phyloP scores from a whole-genome alignment of 495 filamentous ascomycete genomes.

The Evernia prunastri region DNA sequence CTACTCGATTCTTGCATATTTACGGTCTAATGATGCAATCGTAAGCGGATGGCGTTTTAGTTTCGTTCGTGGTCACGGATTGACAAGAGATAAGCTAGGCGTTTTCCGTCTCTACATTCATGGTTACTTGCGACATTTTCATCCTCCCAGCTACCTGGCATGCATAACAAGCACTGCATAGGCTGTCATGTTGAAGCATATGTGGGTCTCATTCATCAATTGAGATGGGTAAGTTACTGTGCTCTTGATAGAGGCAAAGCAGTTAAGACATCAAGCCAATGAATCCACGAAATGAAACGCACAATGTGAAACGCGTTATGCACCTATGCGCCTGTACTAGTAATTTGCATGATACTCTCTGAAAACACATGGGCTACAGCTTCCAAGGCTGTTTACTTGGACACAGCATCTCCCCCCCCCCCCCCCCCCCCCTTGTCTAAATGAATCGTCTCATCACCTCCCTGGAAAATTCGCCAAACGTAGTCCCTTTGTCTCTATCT shows the following conservation, averaged over 20 bases:
- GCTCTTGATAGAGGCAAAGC: background rate
- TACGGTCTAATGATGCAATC: background rate
- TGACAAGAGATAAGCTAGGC: background rate
- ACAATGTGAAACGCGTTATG: background rate
- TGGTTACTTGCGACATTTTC: constrained; percentile 4
- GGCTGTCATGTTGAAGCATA: background rate
- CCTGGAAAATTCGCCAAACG: constrained; percentile 83
- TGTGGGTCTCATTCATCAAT: background rate
- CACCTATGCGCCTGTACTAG: no score
- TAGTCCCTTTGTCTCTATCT: constrained; percentile 59
- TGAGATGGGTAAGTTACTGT: background rate
- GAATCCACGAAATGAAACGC: background rate
- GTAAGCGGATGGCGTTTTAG: constrained; percentile 3
- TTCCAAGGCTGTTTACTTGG: background rate
- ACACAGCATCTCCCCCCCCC: background rate
- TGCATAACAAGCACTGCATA: constrained; percentile 4
- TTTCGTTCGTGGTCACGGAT: background rate
- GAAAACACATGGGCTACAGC: background rate
- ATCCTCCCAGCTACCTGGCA: background rate
- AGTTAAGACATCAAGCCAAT: background rate
- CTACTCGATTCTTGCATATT: background rate
- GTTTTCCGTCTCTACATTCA: background rate
- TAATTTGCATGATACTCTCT: no score
- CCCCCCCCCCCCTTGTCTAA: background rate
- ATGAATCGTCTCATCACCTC: constrained; percentile 62